Evolutionary conservation across 2,329 filamentous ascomycete species (phyloP).

Genomic region (Fusarium torreyae): DNA sequence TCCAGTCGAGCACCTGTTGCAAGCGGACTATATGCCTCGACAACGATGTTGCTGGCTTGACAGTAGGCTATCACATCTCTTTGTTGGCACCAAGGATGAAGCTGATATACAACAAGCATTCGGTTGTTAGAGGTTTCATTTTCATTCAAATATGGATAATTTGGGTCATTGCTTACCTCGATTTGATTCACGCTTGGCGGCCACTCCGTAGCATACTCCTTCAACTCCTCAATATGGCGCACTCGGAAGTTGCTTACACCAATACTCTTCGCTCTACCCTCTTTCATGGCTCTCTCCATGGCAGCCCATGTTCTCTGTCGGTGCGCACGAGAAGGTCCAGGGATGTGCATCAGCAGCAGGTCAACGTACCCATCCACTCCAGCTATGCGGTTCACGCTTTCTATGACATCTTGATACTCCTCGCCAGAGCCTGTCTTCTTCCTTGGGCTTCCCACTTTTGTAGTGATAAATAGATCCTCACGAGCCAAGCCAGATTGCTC

Average conservation of each 20-base stretch:
- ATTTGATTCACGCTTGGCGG: conserved; percentile 83
- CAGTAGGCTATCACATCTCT: conserved; percentile 65
- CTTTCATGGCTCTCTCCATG: conserved; percentile 72
- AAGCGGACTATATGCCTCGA: conserved; percentile 60
- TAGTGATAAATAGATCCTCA: conserved; percentile 77
- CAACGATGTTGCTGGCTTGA: conserved; percentile 81
- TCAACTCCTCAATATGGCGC: conserved; percentile 78
- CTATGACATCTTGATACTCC: conserved; percentile 71
- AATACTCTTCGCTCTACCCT: conserved; percentile 75
- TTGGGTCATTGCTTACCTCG: conserved; percentile 65
- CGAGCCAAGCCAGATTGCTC: conserved; percentile 68
- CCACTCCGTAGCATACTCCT: conserved; percentile 74
- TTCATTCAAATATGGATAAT: background rate
- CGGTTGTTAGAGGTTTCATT: background rate
- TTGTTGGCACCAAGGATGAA: conserved; percentile 80
- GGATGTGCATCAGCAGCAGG: conserved; percentile 78
- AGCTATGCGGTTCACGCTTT: conserved; percentile 75
- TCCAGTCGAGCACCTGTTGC: conserved; percentile 56
- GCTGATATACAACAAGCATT: conserved; percentile 58
- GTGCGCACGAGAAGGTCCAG: conserved; percentile 67
- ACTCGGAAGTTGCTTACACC: conserved; percentile 82
- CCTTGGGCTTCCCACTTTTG: conserved; percentile 73
- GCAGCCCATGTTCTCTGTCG: conserved; percentile 76
- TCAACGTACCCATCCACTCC: conserved; percentile 75
- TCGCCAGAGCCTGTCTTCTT: conserved; percentile 57